Evolutionary conservation across 176 grass and related monocot genomes (phyloP).

Genomic region (Carex cristatella): DNA sequence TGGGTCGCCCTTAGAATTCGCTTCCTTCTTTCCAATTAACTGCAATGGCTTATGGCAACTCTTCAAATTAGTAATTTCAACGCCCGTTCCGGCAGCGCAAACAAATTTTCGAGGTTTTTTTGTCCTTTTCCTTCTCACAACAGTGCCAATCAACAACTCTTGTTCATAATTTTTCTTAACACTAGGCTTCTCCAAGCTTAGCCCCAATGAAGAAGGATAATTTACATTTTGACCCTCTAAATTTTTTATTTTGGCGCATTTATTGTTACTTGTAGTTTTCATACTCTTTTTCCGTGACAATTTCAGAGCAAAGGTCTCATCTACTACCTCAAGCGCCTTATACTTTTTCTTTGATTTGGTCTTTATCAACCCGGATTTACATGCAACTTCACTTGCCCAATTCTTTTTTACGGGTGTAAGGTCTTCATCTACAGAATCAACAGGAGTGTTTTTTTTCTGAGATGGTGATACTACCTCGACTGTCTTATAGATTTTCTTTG

Average conservation of each 20-base stretch:
- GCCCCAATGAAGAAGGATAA: slow-evolving; percentile 10
- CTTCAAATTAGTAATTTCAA: not conserved
- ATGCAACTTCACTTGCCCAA: not conserved
- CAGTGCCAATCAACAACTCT: not conserved
- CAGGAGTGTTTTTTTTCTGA: not conserved
- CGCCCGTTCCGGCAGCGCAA: not conserved
- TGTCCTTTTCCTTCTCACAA: slow-evolving; percentile 31
- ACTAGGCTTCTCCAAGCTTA: not conserved
- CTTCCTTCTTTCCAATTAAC: slow-evolving; percentile 4
- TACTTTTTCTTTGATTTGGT: slow-evolving; percentile 28
- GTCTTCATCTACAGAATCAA: not conserved
- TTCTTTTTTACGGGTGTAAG: not conserved
- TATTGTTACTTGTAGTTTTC: slow-evolving; percentile 39
- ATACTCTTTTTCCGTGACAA: slow-evolving; percentile 50
- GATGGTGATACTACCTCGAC: not conserved
- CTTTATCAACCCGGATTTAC: slow-evolving; percentile 15
- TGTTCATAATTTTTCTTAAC: slow-evolving; percentile 2
- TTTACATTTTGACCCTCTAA: slow-evolving; percentile 29
- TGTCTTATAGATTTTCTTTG: not conserved
- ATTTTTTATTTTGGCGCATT: slow-evolving; percentile 28
- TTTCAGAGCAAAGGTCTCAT: slow-evolving; percentile 61
- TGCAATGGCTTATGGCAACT: slow-evolving; percentile 6
- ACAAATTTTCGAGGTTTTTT: slow-evolving; percentile 16
- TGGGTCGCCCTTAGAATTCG: not conserved
- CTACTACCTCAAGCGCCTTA: slow-evolving; percentile 33